phyloP scores from a whole-genome alignment of 257 asterid species.

The Gentiana straminea region DNA sequence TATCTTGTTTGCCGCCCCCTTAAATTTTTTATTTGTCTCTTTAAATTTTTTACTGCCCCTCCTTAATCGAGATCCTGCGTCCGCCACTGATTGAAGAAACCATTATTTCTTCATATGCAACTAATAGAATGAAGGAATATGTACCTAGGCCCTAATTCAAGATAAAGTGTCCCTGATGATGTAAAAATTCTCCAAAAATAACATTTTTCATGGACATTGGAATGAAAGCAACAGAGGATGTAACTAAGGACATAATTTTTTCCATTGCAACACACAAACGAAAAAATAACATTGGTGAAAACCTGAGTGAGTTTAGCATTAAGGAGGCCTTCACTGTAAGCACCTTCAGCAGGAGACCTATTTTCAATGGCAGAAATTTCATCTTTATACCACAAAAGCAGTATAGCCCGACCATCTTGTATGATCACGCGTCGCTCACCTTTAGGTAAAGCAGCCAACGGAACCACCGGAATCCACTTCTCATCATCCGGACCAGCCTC shows the following conservation, averaged over 20 bases:
- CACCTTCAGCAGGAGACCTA: conserved; percentile 96
- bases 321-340: conserved; percentile 77
- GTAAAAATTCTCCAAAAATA: background rate
- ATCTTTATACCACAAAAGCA: conserved; percentile 79
- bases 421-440: conserved; percentile 94
- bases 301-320: conserved; percentile 97
- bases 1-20: too few relatives aligned
- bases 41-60: too few relatives aligned
- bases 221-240: background rate
- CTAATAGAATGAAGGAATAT: too few relatives aligned
- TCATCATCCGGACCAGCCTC: conserved; percentile 12
- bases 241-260: background rate
- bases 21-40: too few relatives aligned
- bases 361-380: conserved; percentile 70
- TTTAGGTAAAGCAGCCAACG: conserved; percentile 74
- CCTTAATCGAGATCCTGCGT: too few relatives aligned
- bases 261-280: background rate
- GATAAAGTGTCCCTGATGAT: too few relatives aligned
- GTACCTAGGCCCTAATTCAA: too few relatives aligned
- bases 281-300: background rate
- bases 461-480: conserved; percentile 89
- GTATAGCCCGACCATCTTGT: conserved; percentile 59
- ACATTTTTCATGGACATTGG: background rate
- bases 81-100: too few relatives aligned
- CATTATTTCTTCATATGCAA: too few relatives aligned